Evolutionary conservation across 176 grass and related monocot species (phyloP).

Genomic region (Carex pumila): DNA sequence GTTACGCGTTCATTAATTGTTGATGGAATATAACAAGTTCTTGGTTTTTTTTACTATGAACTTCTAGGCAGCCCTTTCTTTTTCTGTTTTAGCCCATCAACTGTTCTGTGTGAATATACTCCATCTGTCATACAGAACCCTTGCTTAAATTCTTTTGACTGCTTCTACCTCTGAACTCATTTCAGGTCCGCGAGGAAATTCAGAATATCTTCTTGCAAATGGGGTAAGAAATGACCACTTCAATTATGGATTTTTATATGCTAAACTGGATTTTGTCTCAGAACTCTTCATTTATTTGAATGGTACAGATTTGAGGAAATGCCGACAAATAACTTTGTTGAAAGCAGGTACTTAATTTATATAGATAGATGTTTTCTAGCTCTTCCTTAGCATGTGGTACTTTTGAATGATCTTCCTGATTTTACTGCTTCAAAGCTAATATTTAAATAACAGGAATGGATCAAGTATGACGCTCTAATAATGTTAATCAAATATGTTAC

Average conservation of each 20-base stretch:
- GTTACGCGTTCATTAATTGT: not conserved
- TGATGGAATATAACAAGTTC: not conserved
- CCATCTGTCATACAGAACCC: not conserved
- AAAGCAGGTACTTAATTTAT: slow-evolving; percentile 55
- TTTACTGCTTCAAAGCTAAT: not conserved
- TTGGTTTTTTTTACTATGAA: not conserved
- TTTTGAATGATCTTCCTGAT: not conserved
- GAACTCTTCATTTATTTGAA: not conserved
- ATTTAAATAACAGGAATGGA: not conserved
- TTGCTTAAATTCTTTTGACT: not conserved
- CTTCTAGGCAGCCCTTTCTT: not conserved
- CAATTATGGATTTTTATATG: not conserved
- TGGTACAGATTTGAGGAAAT: slow-evolving; percentile 81
- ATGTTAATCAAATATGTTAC: not conserved
- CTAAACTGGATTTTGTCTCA: not conserved
- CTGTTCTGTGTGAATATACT: not conserved
- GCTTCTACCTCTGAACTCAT: not conserved
- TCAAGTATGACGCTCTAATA: not conserved
- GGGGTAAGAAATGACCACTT: slow-evolving; percentile 49
- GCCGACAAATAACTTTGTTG: slow-evolving; percentile 90
- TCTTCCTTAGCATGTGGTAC: not conserved
- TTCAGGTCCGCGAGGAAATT: slow-evolving; percentile 72
- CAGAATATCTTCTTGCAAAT: slow-evolving; percentile 83
- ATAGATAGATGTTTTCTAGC: not conserved
- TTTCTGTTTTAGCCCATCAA: not conserved